These are phyloP conservation scores for Talaromyces albobiverticillius DNA, from an alignment of 2,329 filamentous ascomycete genomes.

Conservation along the genomic window DNA sequence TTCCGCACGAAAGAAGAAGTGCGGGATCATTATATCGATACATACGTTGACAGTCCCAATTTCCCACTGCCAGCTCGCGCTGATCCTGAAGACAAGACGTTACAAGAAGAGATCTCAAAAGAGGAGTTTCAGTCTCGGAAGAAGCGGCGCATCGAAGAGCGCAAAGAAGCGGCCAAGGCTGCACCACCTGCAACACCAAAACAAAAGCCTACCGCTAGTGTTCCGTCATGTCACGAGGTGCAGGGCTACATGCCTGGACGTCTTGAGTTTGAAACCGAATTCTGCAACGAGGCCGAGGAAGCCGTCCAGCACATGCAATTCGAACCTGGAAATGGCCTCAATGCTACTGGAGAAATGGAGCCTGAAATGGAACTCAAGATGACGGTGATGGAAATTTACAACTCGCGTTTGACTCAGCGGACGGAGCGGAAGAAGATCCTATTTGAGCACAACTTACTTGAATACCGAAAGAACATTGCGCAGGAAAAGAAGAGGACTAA, in stretches of 20 bases:
- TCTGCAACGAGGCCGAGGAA: constrained; percentile 96
- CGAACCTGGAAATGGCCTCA: constrained; percentile 90
- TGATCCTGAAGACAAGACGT: constrained; percentile 73
- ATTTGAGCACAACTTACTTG: constrained; percentile 89
- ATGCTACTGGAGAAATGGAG: constrained; percentile 83
- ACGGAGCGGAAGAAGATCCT: constrained; percentile 95
- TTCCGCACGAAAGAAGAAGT: constrained; percentile 95
- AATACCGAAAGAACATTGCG: constrained; percentile 88
- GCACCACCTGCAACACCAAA: constrained; percentile 82
- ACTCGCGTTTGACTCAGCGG: constrained; percentile 81
- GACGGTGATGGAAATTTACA: constrained; percentile 98
- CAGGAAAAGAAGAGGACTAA: constrained; percentile 93
- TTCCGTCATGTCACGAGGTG: constrained; percentile 95
- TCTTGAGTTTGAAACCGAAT: constrained; percentile 94
- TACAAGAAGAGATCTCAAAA: constrained; percentile 77
- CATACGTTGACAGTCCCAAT: constrained; percentile 75
- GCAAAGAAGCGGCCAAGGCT: constrained; percentile 81
- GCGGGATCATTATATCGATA: constrained; percentile 85
- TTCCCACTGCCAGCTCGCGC: constrained; percentile 88
- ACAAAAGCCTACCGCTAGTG: constrained; percentile 92
- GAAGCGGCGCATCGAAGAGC: constrained; percentile 88
- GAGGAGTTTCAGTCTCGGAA: constrained; percentile 92
- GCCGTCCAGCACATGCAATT: constrained; percentile 98
- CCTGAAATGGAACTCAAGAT: constrained; percentile 97
- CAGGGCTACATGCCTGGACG: constrained; percentile 98